phyloP scores from a whole-genome alignment of 306 rosid species.

The Trifolium repens region DNA sequence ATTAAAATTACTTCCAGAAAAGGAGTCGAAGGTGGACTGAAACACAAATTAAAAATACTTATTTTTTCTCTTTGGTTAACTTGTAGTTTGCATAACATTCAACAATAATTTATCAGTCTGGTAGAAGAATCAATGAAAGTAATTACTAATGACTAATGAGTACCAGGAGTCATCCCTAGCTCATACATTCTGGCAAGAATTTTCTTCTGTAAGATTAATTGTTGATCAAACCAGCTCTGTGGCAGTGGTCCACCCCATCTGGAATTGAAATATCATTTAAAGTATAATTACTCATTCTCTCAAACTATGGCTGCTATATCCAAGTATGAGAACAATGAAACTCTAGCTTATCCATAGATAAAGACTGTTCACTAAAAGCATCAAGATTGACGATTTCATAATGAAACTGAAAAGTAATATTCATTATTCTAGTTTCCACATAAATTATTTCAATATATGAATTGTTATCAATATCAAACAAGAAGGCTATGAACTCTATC shows the following conservation, averaged over 20 bases:
- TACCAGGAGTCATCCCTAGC: constrained; percentile 98
- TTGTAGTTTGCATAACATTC: constrained; percentile 5
- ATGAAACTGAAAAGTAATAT: constrained; percentile 28
- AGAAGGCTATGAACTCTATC: constrained; percentile 31
- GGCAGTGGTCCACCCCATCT: constrained; percentile 98
- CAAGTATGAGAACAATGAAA: constrained; percentile 21
- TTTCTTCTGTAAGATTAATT: constrained; percentile 76
- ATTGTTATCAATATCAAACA: constrained; percentile 23
- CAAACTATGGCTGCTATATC: constrained; percentile 9
- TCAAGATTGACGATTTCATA: constrained; percentile 8
- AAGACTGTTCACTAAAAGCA: constrained; percentile 28
- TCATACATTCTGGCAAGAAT: constrained; percentile 77
- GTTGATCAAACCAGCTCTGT: constrained; percentile 89
- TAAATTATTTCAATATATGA: constrained; percentile 14
- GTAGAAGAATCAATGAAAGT: constrained; percentile 8
- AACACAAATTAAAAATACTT: constrained; percentile 29
- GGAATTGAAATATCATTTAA: constrained; percentile 32
- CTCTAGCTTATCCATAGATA: background rate
- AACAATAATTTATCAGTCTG: constrained; percentile 12
- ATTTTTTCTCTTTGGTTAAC: background rate
- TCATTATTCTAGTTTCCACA: constrained; percentile 29
- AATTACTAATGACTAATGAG: constrained; percentile 11
- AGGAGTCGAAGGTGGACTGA: constrained; percentile 9
- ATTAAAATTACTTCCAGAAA: constrained; percentile 15
- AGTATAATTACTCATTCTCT: constrained; percentile 19